A percentile compares a stretch with the other conserved stretches of the same genome.
Conservation (phyloP, 2,329 filamentous ascomycete genomes). For the Exophiala sideris region DNA sequence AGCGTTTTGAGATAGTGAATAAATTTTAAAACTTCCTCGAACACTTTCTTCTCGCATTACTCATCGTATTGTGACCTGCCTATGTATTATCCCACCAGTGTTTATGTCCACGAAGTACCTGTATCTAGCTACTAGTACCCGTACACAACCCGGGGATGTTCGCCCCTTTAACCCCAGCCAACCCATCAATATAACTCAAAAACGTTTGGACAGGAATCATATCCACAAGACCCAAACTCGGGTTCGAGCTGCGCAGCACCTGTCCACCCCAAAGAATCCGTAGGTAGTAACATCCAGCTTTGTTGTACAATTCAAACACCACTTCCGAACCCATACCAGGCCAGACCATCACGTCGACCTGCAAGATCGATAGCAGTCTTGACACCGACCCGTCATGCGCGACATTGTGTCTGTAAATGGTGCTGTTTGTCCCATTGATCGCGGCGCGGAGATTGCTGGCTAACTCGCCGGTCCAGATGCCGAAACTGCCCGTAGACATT, state of each 20-base stretch:
- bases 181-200: conserved; percentile 66
- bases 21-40: no score
- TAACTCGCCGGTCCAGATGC: conserved; percentile 72
- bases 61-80: no score
- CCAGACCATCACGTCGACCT: conserved; percentile 75
- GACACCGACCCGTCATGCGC: conserved; percentile 75
- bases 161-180: conserved; percentile 56
- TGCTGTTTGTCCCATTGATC: conserved; percentile 39
- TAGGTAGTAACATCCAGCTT: conserved; percentile 49
- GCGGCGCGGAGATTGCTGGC: conserved; percentile 60
- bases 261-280: conserved; percentile 69
- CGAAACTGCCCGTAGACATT: conserved; percentile 60
- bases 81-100: no score
- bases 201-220: conserved; percentile 66
- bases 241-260: conserved; percentile 65
- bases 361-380: conserved; percentile 64
- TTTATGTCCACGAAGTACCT: no score
- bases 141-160: conserved; percentile 41
- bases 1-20: no score
- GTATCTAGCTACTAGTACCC: background rate
- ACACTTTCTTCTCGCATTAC: no score
- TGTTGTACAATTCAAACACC: conserved; percentile 69
- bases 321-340: conserved; percentile 79
- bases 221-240: conserved; percentile 64
- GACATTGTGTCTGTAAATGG: conserved; percentile 70